These are phyloP conservation scores for Lactifluus pinguis DNA, from an alignment of 768 basidiomycete species.

Conservation along the genomic window DNA sequence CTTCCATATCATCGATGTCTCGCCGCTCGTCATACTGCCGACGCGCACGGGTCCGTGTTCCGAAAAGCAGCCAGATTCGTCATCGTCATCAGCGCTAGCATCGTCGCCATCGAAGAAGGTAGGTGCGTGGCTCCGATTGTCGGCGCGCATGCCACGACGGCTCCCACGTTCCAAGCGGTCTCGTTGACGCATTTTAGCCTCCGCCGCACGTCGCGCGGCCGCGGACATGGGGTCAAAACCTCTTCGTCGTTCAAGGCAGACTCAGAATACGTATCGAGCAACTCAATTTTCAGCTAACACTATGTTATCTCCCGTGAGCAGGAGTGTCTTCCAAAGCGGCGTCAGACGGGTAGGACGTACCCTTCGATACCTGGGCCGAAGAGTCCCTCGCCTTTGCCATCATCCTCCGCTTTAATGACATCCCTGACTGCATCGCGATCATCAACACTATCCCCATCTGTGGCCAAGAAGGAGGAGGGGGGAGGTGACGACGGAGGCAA, in stretches of 20 bases:
- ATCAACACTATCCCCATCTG: constrained; percentile 62
- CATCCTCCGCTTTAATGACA: constrained; percentile 62
- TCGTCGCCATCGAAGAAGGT: constrained; percentile 83
- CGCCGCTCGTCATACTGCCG: constrained; percentile 90
- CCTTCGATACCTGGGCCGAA: constrained; percentile 72
- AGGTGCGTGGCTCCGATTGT: constrained; percentile 72
- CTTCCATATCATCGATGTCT: constrained; percentile 87
- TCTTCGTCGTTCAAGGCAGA: constrained; percentile 80
- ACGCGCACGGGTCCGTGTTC: constrained; percentile 75
- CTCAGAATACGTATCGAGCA: constrained; percentile 82
- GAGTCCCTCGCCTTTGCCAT: constrained; percentile 86
- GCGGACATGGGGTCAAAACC: constrained; percentile 59
- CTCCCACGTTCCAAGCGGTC: constrained; percentile 69
- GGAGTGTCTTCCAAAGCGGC: neutral
- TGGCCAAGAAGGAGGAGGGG: constrained; percentile 75
- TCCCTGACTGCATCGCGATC: constrained; percentile 60
- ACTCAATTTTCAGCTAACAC: constrained; percentile 76
- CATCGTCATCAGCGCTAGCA: constrained; percentile 59
- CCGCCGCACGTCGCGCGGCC: constrained; percentile 69
- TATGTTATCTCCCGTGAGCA: constrained; percentile 23
- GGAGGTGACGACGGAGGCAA: constrained; percentile 79
- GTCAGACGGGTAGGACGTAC: too few species aligned
- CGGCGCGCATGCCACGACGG: constrained; percentile 61
- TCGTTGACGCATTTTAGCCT: constrained; percentile 78
- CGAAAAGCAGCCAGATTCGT: constrained; percentile 54